These are phyloP conservation scores for Solanum pinnatisectum DNA, from an alignment of 257 asterid genomes.

Conservation along the genomic window DNA sequence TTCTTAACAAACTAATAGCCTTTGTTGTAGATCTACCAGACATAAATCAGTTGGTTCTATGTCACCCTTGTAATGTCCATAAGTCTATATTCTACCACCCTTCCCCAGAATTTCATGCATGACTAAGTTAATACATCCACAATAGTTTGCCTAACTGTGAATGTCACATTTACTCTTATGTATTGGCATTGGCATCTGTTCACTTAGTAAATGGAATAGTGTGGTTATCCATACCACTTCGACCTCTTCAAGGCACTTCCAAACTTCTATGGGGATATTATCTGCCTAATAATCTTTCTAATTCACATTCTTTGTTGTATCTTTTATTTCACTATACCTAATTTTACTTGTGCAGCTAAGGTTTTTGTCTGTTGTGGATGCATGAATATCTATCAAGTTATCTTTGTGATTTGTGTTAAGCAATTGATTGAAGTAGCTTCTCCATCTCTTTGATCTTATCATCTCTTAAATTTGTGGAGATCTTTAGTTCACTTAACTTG, in stretches of 20 bases:
- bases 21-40: background rate
- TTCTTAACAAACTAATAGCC: background rate
- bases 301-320: background rate
- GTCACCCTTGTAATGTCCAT: background rate
- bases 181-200: background rate
- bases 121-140: background rate
- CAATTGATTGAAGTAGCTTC: background rate
- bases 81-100: background rate
- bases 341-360: background rate
- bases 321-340: background rate
- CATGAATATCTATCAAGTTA: background rate
- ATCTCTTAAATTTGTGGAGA: background rate
- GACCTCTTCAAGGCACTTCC: background rate
- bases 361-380: background rate
- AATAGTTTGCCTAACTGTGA: background rate
- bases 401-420: background rate
- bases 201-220: background rate
- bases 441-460: background rate
- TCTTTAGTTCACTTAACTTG: background rate
- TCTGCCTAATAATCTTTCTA: background rate
- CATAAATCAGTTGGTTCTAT: background rate
- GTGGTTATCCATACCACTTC: background rate
- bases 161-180: background rate
- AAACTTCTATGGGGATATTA: background rate
- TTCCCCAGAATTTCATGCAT: background rate